phyloP scores from a whole-genome alignment of 73 alveolate species.

The Blepharisma stoltei region DNA sequence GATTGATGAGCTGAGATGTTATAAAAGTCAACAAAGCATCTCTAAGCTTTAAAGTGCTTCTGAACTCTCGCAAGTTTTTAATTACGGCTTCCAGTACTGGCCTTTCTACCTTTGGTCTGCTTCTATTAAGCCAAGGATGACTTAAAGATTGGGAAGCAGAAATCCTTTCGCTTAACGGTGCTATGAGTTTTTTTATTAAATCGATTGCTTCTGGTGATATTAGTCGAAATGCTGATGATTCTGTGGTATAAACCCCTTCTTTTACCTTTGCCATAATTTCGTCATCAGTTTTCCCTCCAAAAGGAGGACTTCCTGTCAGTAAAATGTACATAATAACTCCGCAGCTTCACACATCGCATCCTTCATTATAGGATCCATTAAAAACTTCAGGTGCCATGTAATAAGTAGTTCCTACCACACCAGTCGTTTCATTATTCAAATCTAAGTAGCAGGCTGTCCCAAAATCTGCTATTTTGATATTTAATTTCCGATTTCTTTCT shows the following conservation, averaged over 20 bases:
- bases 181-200: background rate
- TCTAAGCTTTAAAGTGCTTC: slow-evolving; percentile 25
- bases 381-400: too few species aligned
- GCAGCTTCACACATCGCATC: too few species aligned
- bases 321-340: slow-evolving; percentile 29
- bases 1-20: background rate
- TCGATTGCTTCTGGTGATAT: background rate
- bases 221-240: background rate
- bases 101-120: background rate
- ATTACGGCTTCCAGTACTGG: background rate
- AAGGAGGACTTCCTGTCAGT: slow-evolving; percentile 12
- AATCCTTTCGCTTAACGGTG: background rate
- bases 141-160: background rate
- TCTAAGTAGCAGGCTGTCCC: background rate
- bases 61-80: background rate
- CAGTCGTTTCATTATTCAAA: slow-evolving; percentile 1
- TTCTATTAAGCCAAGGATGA: slow-evolving; percentile 41
- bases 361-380: too few species aligned
- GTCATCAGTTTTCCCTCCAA: background rate
- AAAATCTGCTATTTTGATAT: background rate
- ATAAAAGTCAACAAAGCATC: slow-evolving; percentile 20
- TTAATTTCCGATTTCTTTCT: background rate
- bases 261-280: background rate
- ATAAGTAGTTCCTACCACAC: slow-evolving; percentile 21
- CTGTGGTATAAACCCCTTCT: background rate